Conservation (phyloP, 805 yeast species). For the Cyberlindnera bimundalis region DNA sequence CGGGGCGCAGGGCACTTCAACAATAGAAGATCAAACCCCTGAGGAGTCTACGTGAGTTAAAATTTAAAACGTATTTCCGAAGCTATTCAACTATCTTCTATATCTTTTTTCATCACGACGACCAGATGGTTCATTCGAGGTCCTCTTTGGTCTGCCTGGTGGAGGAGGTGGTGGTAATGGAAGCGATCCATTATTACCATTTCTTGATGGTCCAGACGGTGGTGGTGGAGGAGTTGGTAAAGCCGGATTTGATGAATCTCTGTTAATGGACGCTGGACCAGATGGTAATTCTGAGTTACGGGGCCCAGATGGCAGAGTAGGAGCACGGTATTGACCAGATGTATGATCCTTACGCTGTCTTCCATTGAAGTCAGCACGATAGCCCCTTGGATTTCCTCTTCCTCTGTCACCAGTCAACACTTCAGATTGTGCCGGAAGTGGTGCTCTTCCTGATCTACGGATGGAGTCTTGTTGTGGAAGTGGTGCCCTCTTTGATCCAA, state of each 20-base stretch:
- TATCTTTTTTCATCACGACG: slow-evolving; percentile 1
- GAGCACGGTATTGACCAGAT: neutral
- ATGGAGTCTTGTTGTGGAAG: slow-evolving; percentile 5
- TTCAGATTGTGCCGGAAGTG: neutral
- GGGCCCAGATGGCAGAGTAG: neutral
- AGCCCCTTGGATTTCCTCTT: neutral
- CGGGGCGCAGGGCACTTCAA: no score
- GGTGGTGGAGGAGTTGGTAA: slow-evolving; percentile 15
- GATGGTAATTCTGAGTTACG: neutral
- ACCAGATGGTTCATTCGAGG: neutral
- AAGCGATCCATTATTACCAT: neutral
- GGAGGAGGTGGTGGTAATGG: neutral
- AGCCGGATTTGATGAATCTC: neutral
- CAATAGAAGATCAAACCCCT: no score
- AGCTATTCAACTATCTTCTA: slow-evolving; percentile 1
- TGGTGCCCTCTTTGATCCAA: slow-evolving; percentile 2
- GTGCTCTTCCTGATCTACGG: neutral
- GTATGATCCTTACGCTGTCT: slow-evolving; percentile 1
- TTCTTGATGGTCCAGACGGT: neutral
- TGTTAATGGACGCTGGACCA: no score
- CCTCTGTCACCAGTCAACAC: neutral
- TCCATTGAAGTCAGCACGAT: neutral
- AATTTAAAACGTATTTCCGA: no score
- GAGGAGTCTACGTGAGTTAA: no score
- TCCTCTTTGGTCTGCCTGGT: neutral